Conservation (phyloP, 2,329 filamentous ascomycete genomes). For the Exophiala aquamarina region DNA sequence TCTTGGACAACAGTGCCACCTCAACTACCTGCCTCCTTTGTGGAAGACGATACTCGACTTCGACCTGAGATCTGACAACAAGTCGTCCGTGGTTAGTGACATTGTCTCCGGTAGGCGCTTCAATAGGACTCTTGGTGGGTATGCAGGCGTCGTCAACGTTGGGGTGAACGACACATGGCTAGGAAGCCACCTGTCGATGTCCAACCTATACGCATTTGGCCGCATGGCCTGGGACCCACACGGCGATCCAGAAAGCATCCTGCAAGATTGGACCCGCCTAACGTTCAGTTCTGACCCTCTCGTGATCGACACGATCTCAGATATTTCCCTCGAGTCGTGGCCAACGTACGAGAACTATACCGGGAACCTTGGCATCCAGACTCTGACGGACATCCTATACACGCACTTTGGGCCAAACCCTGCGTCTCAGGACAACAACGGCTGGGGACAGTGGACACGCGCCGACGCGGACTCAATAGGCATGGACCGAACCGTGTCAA, state of each 20-base stretch:
- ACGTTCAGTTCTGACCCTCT: constrained; percentile 59
- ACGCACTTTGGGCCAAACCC: constrained; percentile 69
- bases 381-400: constrained; percentile 66
- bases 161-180: constrained; percentile 68
- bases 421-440: constrained; percentile 64
- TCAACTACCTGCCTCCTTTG: constrained; percentile 66
- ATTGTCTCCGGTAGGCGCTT: constrained; percentile 63
- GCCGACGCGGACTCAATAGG: constrained; percentile 61
- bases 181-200: constrained; percentile 68
- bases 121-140: constrained; percentile 58
- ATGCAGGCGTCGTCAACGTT: constrained; percentile 66
- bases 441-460: constrained; percentile 72
- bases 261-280: constrained; percentile 67
- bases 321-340: constrained; percentile 69
- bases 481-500: constrained; percentile 69
- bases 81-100: constrained; percentile 58
- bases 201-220: constrained; percentile 70
- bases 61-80: constrained; percentile 61
- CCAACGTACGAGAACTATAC: constrained; percentile 70
- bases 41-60: constrained; percentile 70
- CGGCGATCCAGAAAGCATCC: constrained; percentile 49
- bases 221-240: constrained; percentile 66
- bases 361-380: constrained; percentile 70
- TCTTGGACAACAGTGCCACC: constrained; percentile 67
- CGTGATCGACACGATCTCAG: constrained; percentile 60